A percentile compares a stretch with the other conserved stretches of the same genome.
These are phyloP conservation scores for Microdochium bolleyi DNA, from an alignment of 2,329 filamentous ascomycete species.

Conservation along the genomic window DNA sequence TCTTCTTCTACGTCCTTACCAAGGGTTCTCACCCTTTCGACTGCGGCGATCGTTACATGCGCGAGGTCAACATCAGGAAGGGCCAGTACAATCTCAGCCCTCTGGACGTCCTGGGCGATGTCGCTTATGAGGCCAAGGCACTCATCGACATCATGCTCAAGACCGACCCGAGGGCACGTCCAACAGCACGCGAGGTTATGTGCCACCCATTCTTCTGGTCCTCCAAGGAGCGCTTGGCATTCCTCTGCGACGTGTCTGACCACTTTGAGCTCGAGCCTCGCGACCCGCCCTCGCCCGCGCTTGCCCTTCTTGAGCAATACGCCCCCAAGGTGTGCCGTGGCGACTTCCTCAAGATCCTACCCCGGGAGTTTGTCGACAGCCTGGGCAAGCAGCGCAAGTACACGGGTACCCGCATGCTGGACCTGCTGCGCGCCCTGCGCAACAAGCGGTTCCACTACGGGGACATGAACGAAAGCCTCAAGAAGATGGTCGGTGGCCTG, in stretches of 20 bases:
- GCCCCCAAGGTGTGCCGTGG: conserved; percentile 48
- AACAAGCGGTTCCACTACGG: conserved; percentile 99
- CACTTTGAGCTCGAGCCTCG: conserved; percentile 90
- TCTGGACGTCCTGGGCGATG: conserved; percentile 71
- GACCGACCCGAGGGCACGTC: conserved; percentile 52
- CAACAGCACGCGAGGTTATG: conserved; percentile 28
- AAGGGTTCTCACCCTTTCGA: conserved; percentile 90
- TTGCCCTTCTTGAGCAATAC: conserved; percentile 50
- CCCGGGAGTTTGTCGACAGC: conserved; percentile 77
- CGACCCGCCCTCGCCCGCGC: conserved; percentile 65
- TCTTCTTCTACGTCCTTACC: conserved; percentile 99
- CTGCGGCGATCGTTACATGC: conserved; percentile 87
- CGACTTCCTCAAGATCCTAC: conserved; percentile 73
- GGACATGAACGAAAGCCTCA: conserved; percentile 81
- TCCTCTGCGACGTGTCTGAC: conserved; percentile 94
- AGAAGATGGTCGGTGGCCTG: conserved; percentile 58
- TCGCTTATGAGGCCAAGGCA: conserved; percentile 79
- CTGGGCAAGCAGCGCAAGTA: conserved; percentile 95
- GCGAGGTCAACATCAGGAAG: conserved; percentile 95
- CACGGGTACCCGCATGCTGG: conserved; percentile 72
- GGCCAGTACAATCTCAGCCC: conserved; percentile 66
- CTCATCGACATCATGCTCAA: conserved; percentile 76
- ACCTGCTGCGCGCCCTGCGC: conserved; percentile 77
- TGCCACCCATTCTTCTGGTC: conserved; percentile 97
- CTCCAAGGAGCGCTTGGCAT: conserved; percentile 77